Evolutionary conservation across 2,329 filamentous ascomycete species (phyloP).

Genomic region (Fusarium penzigii): DNA sequence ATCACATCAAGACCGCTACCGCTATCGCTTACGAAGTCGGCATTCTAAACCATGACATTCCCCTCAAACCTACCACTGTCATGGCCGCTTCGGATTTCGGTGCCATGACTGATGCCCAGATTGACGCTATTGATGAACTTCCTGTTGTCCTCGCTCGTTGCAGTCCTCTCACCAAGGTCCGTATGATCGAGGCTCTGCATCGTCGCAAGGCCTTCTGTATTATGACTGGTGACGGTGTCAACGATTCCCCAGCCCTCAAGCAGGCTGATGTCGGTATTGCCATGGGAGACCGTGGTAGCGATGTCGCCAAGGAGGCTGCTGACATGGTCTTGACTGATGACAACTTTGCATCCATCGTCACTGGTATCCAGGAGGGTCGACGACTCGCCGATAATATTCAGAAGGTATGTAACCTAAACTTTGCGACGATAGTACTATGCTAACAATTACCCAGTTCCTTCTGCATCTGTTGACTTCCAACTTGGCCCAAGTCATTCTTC

Average conservation of each 20-base stretch:
- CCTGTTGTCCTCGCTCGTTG: slow-evolving; percentile 71
- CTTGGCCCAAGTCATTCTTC: slow-evolving; percentile 67
- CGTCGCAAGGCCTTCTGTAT: slow-evolving; percentile 68
- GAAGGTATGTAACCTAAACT: slow-evolving; percentile 50
- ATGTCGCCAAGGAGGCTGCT: slow-evolving; percentile 77
- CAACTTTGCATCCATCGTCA: slow-evolving; percentile 80
- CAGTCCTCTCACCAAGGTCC: slow-evolving; percentile 71
- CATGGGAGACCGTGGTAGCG: slow-evolving; percentile 70
- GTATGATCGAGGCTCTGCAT: slow-evolving; percentile 74
- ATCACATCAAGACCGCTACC: slow-evolving; percentile 67
- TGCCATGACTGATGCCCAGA: slow-evolving; percentile 59
- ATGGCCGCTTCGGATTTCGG: slow-evolving; percentile 67
- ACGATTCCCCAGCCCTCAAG: slow-evolving; percentile 73
- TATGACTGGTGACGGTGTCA: slow-evolving; percentile 76
- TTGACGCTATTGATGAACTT: slow-evolving; percentile 61
- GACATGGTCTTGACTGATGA: slow-evolving; percentile 89
- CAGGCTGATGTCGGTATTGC: slow-evolving; percentile 75
- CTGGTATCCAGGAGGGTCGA: slow-evolving; percentile 70
- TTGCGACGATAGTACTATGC: not conserved
- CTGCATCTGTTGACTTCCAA: slow-evolving; percentile 70
- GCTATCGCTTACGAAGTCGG: slow-evolving; percentile 67
- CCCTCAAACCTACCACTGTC: slow-evolving; percentile 45
- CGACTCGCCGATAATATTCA: slow-evolving; percentile 73
- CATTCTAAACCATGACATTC: slow-evolving; percentile 48
- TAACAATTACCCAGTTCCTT: slow-evolving; percentile 47